phyloP scores from a whole-genome alignment of 148 eudicot genomes.

The Dianthus caryophyllus region DNA sequence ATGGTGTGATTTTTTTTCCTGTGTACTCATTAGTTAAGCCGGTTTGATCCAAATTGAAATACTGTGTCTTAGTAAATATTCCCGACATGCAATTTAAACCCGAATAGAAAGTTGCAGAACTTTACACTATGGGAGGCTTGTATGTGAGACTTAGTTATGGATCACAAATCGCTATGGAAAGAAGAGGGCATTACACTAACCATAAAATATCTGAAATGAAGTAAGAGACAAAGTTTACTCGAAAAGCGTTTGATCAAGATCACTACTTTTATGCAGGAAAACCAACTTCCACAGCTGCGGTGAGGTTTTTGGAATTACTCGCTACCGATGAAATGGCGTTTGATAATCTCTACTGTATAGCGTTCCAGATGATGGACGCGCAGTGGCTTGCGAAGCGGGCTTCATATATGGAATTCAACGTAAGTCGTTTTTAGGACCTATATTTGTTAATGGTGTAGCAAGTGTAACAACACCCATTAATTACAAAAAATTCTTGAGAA shows the following conservation, averaged over 20 bases:
- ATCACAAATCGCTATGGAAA: neutral
- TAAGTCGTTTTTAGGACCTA: conserved; percentile 25
- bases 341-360: conserved; percentile 62
- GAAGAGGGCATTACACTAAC: neutral
- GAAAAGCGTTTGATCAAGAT: neutral
- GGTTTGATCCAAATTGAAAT: neutral
- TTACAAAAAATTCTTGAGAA: too few species aligned
- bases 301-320: conserved; percentile 55
- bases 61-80: neutral
- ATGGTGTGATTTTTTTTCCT: neutral
- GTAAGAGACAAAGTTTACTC: neutral
- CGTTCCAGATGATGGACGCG: conserved; percentile 77
- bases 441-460: too few species aligned
- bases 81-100: neutral
- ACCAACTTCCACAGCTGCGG: conserved; percentile 47
- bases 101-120: neutral
- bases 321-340: conserved; percentile 69
- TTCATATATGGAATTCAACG: conserved; percentile 79
- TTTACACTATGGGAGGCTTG: neutral
- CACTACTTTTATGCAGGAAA: conserved; percentile 42
- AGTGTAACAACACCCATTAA: too few species aligned
- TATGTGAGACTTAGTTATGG: neutral
- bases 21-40: neutral
- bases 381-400: conserved; percentile 88
- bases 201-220: neutral